Conservation (phyloP, 202 grass and related monocot species). For the Hordeum pubiflorum region DNA sequence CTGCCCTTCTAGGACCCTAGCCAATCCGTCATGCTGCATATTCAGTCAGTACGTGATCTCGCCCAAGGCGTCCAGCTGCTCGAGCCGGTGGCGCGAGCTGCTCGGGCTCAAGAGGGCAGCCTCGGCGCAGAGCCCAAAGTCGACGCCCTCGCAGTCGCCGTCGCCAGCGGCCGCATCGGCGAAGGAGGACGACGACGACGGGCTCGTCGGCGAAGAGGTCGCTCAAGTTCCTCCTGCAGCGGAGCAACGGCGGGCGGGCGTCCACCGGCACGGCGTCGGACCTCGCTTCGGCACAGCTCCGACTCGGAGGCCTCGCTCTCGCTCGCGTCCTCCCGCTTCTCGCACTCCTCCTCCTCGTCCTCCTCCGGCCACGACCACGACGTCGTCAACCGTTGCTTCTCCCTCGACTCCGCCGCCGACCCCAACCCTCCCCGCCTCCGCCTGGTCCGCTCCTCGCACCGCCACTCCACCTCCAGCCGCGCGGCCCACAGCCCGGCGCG, state of each 20-base stretch:
- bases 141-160: background rate
- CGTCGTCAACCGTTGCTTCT: conserved; percentile 41
- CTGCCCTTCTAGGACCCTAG: too few relatives aligned
- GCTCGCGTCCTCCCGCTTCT: conserved; percentile 67
- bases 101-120: conserved; percentile 58
- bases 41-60: conserved; percentile 65
- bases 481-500: background rate
- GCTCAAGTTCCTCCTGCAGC: conserved; percentile 65
- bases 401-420: conserved; percentile 44
- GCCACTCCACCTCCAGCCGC: conserved; percentile 23
- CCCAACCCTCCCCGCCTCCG: conserved; percentile 41
- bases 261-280: conserved; percentile 26
- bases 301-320: conserved; percentile 59
- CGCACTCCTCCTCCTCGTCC: conserved; percentile 63
- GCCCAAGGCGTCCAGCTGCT: conserved; percentile 85
- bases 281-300: conserved; percentile 46
- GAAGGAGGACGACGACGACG: background rate
- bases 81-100: conserved; percentile 80
- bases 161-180: background rate
- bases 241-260: conserved; percentile 31
- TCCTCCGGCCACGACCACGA: conserved; percentile 69
- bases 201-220: conserved; percentile 41
- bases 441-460: conserved; percentile 28
- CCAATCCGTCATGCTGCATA: too few relatives aligned
- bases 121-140: conserved; percentile 29